Conservation (phyloP, 306 rosid species). For the Vigna radiata region DNA sequence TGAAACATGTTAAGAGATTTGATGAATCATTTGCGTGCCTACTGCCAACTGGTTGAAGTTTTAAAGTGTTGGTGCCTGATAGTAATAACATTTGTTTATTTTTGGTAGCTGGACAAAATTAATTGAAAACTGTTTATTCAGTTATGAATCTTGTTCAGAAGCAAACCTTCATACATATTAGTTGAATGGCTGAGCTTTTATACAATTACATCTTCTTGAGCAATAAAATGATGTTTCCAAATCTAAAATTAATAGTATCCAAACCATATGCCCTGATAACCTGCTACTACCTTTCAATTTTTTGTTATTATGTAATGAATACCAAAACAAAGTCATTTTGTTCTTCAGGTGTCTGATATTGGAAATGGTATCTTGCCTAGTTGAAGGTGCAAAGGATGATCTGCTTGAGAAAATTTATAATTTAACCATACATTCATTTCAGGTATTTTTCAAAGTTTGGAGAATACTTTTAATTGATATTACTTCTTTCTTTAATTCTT, state of each 20-base stretch:
- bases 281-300: constrained; percentile 22
- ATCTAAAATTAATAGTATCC: constrained; percentile 21
- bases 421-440: constrained; percentile 59
- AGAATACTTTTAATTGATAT: constrained; percentile 24
- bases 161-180: constrained; percentile 17
- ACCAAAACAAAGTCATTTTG: constrained; percentile 25
- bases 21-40: constrained; percentile 4
- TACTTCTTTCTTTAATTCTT: not conserved
- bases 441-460: constrained; percentile 59
- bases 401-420: constrained; percentile 72
- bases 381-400: constrained; percentile 77
- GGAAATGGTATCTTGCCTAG: constrained; percentile 81
- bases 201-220: constrained; percentile 12
- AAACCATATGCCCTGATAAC: constrained; percentile 1
- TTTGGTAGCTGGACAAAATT: constrained; percentile 22
- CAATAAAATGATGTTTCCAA: not conserved
- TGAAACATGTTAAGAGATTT: not conserved
- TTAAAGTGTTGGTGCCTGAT: not conserved
- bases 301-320: constrained; percentile 33
- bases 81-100: constrained; percentile 3
- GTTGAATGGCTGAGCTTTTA: constrained; percentile 8
- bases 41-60: not conserved
- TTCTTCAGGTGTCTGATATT: constrained; percentile 65
- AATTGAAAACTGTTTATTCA: constrained; percentile 1
- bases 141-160: constrained; percentile 20